These are phyloP conservation scores for Saccharomyces kudriavzevii DNA, from an alignment of 805 yeast species.

Conservation along the genomic window DNA sequence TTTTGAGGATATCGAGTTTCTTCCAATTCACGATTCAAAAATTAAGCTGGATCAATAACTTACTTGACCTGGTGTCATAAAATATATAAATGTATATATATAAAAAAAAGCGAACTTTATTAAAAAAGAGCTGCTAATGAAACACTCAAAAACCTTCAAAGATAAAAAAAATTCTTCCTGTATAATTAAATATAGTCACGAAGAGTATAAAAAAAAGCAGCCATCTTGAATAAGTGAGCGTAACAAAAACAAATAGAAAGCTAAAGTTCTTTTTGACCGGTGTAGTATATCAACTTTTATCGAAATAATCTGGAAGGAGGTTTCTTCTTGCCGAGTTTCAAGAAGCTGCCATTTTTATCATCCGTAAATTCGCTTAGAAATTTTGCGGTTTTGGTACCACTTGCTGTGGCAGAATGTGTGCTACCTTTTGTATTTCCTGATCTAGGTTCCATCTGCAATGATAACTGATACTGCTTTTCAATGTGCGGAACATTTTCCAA, in stretches of 20 bases:
- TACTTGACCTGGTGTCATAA: neutral
- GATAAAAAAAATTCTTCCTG: neutral
- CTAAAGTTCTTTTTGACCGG: too few species aligned
- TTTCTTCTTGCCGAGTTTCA: conserved; percentile 2
- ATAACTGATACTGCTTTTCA: conserved; percentile 68
- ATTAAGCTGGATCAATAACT: neutral
- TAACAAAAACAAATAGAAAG: neutral
- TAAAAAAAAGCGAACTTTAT: neutral
- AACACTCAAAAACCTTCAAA: neutral
- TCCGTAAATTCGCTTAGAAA: neutral
- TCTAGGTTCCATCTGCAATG: conserved; percentile 63
- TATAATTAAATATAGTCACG: neutral
- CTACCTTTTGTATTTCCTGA: neutral
- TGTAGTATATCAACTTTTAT: neutral
- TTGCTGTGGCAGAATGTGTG: neutral
- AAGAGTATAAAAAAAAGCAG: neutral
- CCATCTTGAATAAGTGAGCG: neutral
- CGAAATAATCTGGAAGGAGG: neutral
- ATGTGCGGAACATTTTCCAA: conserved; percentile 46
- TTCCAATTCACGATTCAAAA: neutral
- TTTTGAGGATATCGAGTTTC: too few species aligned
- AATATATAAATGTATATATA: neutral
- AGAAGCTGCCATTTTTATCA: neutral
- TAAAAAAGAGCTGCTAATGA: neutral
- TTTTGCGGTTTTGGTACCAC: neutral